phyloP scores from a whole-genome alignment of 345 rosid genomes.

The Euphorbia peplus region DNA sequence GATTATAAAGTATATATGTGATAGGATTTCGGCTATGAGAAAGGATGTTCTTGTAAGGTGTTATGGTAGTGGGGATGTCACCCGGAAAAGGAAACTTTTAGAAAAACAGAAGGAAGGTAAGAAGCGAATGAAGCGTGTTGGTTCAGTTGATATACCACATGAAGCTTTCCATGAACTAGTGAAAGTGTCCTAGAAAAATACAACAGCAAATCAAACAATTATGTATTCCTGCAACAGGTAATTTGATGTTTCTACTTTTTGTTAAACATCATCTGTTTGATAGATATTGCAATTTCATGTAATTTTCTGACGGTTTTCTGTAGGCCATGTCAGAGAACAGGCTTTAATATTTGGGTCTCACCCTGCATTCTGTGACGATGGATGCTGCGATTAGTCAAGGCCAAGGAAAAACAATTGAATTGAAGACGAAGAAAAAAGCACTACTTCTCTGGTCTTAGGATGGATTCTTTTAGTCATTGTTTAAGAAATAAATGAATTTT shows the following conservation, averaged over 20 bases:
- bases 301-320: background rate
- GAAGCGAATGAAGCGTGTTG: constrained; percentile 93
- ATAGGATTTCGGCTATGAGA: constrained; percentile 84
- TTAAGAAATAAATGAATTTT: no score
- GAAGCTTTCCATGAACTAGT: constrained; percentile 89
- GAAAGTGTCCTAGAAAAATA: constrained; percentile 62
- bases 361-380: background rate
- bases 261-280: background rate
- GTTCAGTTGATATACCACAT: constrained; percentile 97
- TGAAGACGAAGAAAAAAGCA: background rate
- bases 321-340: background rate
- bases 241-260: background rate
- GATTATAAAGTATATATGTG: no score
- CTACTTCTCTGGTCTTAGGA: background rate
- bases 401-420: background rate
- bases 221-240: constrained; percentile 5
- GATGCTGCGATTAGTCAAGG: background rate
- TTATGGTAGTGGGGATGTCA: constrained; percentile 95
- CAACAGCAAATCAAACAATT: background rate
- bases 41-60: constrained; percentile 97
- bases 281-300: background rate
- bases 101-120: constrained; percentile 99
- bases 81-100: constrained; percentile 83
- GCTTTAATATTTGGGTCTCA: background rate
- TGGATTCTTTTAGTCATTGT: background rate